Evolutionary conservation across 2,329 filamentous ascomycete species (phyloP).

Genomic region (Colletotrichum zoysiae): DNA sequence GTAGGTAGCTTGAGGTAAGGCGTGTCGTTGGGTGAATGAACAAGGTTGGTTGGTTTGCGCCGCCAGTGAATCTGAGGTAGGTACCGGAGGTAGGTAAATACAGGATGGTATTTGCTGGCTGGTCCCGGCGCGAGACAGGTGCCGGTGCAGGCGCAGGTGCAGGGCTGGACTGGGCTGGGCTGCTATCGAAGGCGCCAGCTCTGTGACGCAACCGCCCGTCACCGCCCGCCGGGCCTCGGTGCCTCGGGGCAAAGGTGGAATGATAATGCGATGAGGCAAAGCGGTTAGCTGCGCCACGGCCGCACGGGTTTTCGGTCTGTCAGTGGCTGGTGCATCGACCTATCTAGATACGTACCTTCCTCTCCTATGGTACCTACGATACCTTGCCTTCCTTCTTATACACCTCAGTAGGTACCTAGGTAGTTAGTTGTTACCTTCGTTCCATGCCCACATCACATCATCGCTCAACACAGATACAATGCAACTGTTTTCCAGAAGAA

Average conservation of each 20-base stretch:
- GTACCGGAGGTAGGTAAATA: background rate
- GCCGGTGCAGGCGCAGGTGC: slow-evolving; percentile 5
- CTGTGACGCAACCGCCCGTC: slow-evolving; percentile 42
- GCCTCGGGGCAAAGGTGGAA: slow-evolving; percentile 19
- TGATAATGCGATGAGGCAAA: slow-evolving; percentile 16
- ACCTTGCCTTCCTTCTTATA: too few species aligned
- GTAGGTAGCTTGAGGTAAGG: slow-evolving; percentile 7
- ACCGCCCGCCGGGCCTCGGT: slow-evolving; percentile 13
- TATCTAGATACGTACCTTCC: too few species aligned
- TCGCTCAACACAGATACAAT: too few species aligned
- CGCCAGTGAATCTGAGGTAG: slow-evolving; percentile 1
- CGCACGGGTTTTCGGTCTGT: background rate
- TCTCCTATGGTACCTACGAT: too few species aligned
- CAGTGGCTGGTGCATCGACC: slow-evolving; percentile 1
- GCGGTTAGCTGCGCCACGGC: slow-evolving; percentile 7
- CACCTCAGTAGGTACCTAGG: too few species aligned
- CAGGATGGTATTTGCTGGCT: slow-evolving; percentile 19
- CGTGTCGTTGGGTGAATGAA: slow-evolving; percentile 5
- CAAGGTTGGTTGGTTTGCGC: slow-evolving; percentile 20
- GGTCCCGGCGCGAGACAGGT: slow-evolving; percentile 23
- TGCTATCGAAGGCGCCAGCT: slow-evolving; percentile 37
- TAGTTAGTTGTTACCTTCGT: too few species aligned
- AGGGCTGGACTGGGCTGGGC: background rate
- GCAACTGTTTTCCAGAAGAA: too few species aligned
- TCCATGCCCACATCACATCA: background rate